These are phyloP conservation scores for Glycyrrhiza uralensis DNA, from an alignment of 306 rosid genomes.

Conservation along the genomic window DNA sequence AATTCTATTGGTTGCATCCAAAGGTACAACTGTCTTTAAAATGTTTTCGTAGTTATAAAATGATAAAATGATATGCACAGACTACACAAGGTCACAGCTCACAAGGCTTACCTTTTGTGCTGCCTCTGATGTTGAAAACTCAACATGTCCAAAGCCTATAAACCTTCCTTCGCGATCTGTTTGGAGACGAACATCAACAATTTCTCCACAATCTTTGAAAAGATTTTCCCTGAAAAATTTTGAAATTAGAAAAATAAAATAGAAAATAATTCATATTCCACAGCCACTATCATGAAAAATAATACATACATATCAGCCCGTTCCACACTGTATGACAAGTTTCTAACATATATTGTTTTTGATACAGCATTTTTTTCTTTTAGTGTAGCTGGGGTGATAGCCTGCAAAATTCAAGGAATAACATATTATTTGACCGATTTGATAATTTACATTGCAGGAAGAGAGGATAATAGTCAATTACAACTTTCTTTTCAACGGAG, in stretches of 20 bases:
- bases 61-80: not conserved
- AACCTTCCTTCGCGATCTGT: slow-evolving; percentile 47
- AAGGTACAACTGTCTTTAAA: not conserved
- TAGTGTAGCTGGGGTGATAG: slow-evolving; percentile 42
- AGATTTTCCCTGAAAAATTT: slow-evolving; percentile 51
- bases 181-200: slow-evolving; percentile 60
- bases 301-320: slow-evolving; percentile 63
- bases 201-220: slow-evolving; percentile 62
- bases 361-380: slow-evolving; percentile 30
- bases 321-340: slow-evolving; percentile 52
- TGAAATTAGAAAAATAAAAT: not conserved
- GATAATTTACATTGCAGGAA: not conserved
- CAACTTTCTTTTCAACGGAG: slow-evolving; percentile 34
- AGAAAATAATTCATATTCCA: not conserved
- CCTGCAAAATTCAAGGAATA: slow-evolving; percentile 43
- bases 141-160: slow-evolving; percentile 76
- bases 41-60: not conserved
- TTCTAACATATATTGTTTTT: slow-evolving; percentile 60
- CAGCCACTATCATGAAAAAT: not conserved
- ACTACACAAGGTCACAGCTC: slow-evolving; percentile 7
- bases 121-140: slow-evolving; percentile 60
- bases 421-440: not conserved
- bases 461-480: slow-evolving; percentile 13
- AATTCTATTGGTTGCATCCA: not conserved
- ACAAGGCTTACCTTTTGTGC: slow-evolving; percentile 53